Evolutionary conservation across 2,329 filamentous ascomycete species (phyloP).

Genomic region (Elsinoe necatrix): DNA sequence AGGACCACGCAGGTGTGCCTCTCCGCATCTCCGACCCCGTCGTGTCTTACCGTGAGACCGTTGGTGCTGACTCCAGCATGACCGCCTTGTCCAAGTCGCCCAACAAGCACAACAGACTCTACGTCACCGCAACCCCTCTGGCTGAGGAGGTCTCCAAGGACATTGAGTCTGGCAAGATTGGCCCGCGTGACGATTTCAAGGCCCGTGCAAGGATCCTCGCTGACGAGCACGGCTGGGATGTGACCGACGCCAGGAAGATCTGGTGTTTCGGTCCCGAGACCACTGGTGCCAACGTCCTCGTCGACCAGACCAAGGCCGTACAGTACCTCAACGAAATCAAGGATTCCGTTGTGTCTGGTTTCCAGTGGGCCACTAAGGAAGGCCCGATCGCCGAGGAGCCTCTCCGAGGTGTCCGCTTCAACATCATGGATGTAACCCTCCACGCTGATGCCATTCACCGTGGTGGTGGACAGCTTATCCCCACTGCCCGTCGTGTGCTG

Average conservation of each 20-base stretch:
- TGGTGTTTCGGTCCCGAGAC: constrained; percentile 99
- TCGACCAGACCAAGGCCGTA: constrained; percentile 99
- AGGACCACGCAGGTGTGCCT: constrained; percentile 97
- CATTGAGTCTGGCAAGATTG: constrained; percentile 88
- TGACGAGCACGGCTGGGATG: constrained; percentile 97
- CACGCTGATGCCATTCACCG: constrained; percentile 99
- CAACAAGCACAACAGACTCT: constrained; percentile 99
- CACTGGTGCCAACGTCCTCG: constrained; percentile 92
- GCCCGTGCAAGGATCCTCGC: constrained; percentile 89
- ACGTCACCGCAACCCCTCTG: constrained; percentile 85
- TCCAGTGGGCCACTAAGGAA: constrained; percentile 99
- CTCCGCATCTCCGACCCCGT: constrained; percentile 97
- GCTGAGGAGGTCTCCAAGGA: constrained; percentile 82
- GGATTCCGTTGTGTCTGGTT: constrained; percentile 98
- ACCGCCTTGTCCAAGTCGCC: constrained; percentile 98
- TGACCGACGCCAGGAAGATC: constrained; percentile 99
- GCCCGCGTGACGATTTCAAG: constrained; percentile 98
- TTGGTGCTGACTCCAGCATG: constrained; percentile 75
- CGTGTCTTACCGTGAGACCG: constrained; percentile 97
- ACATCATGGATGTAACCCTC: constrained; percentile 98
- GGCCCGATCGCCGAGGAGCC: constrained; percentile 97
- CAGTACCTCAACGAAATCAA: constrained; percentile 99
- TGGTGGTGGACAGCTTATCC: constrained; percentile 98
- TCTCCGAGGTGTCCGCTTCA: constrained; percentile 94
- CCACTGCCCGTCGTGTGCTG: constrained; percentile 92